phyloP scores from a whole-genome alignment of 441 rosid genomes.

The Pelargonium myrrhifolium region DNA sequence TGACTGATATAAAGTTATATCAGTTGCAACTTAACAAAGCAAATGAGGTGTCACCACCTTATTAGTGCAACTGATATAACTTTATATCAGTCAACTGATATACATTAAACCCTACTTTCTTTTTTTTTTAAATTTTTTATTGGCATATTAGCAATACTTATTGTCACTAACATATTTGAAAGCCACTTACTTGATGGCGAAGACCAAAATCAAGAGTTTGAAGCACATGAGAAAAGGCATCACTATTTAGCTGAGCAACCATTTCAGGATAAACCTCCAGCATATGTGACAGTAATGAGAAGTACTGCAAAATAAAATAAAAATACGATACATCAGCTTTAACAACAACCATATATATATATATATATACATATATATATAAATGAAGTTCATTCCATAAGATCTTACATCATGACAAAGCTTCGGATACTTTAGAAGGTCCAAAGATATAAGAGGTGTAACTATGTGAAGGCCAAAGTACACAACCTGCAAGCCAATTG shows the following conservation, averaged over 20 bases:
- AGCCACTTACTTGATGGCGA: constrained; percentile 71
- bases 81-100: too few species aligned
- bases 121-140: too few species aligned
- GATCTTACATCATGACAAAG: constrained; percentile 90
- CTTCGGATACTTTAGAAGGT: constrained; percentile 90
- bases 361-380: too few species aligned
- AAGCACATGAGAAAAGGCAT: constrained; percentile 72
- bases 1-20: too few species aligned
- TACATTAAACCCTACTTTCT: too few species aligned
- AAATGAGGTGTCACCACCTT: too few species aligned
- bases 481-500: constrained; percentile 62
- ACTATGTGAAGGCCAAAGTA: constrained; percentile 88
- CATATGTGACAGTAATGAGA: constrained; percentile 77
- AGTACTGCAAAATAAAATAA: constrained; percentile 52
- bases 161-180: neutral
- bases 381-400: constrained; percentile 9
- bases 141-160: too few species aligned
- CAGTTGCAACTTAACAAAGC: too few species aligned
- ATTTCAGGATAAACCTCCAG: constrained; percentile 96
- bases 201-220: constrained; percentile 85
- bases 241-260: constrained; percentile 57
- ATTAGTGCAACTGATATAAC: too few species aligned
- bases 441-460: constrained; percentile 82
- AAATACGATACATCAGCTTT: constrained; percentile 21
- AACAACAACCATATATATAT: too few species aligned